Evolutionary conservation across 352 stramenopile genomes (phyloP), one percentile per base, ranked within the genome.

Genomic region (Pythium scleroteichum): DNA sequence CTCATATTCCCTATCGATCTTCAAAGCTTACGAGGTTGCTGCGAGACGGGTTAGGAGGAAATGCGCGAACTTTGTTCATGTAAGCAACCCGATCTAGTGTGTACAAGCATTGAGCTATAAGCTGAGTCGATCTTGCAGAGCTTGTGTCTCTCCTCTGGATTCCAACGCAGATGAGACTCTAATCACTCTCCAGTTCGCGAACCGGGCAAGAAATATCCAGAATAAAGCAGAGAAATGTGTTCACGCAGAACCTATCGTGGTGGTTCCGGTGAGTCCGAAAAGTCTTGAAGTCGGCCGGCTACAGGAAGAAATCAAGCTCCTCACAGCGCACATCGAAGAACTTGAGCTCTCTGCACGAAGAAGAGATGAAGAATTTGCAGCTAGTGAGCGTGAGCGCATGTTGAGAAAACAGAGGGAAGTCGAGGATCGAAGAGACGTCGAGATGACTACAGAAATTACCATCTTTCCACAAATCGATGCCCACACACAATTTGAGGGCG

Each of bases 141-240:
- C 84, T 0, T 94, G 84, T 26, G 68, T 94, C 8, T 92, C 84
- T 3, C 76, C 84, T 2, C 59, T 78, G 2, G 49, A 63, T 12
- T 63, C 62, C 0, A 85, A 91, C 22, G 66, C 72, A 1, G 72
- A 69, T 23, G 84, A 94, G 57, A 91, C 76, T 0, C 62, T 90
- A 9, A 79, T 60, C 46, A 94, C 84, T 0, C 66, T 94, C 13
- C 78, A 90, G 49, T 94, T 91, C 32, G 84, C 82, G 14, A 89
- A 92, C 44, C 73, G 84, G 24, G 82, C 76, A 9, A 68, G 79
- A 1, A 87, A 79, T 52, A 92, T 92, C 50, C 78, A 91, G 45
- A 94, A 92, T 70, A 90, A 90, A 49, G 77, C 71, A 0, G 70
- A 80, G 29, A 86, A 87, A 50, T 89, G 87, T 51, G n/a, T 53